These are phyloP conservation scores for Rubroshorea leprosula DNA, from an alignment of 345 rosid genomes.

Conservation along the genomic window DNA sequence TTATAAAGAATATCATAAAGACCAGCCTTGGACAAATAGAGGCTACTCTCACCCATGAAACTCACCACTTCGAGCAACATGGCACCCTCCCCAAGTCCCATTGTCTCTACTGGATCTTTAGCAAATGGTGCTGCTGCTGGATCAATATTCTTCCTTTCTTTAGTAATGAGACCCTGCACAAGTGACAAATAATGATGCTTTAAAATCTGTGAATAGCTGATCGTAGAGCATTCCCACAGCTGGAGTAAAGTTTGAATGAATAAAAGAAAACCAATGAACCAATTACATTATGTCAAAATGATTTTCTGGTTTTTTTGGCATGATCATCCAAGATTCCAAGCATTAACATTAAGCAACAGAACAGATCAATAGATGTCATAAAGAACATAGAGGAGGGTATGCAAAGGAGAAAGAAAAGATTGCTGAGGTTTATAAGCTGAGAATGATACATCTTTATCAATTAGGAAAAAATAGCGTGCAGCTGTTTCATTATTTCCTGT, in stretches of 20 bases:
- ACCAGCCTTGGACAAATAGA: slow-evolving; percentile 11
- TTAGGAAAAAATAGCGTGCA: slow-evolving; percentile 54
- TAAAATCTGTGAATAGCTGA: not conserved
- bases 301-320: not conserved
- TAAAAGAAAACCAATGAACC: not conserved
- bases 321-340: not conserved
- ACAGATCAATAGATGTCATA: not conserved
- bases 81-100: slow-evolving; percentile 80
- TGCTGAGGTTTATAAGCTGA: slow-evolving; percentile 9
- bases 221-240: slow-evolving; percentile 5
- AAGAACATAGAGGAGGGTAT: not conserved
- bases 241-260: not conserved
- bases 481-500: slow-evolving; percentile 53
- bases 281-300: slow-evolving; percentile 2
- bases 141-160: slow-evolving; percentile 82
- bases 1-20: not conserved
- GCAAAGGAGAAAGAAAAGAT: slow-evolving; percentile 2
- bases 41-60: slow-evolving; percentile 16
- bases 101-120: slow-evolving; percentile 53
- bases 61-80: slow-evolving; percentile 83
- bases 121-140: slow-evolving; percentile 87
- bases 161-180: slow-evolving; percentile 84
- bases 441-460: slow-evolving; percentile 83
- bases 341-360: not conserved
- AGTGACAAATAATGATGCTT: not conserved